Evolutionary conservation across 352 stramenopile genomes (phyloP).

Genomic region (Globisporangium megalacanthum): DNA sequence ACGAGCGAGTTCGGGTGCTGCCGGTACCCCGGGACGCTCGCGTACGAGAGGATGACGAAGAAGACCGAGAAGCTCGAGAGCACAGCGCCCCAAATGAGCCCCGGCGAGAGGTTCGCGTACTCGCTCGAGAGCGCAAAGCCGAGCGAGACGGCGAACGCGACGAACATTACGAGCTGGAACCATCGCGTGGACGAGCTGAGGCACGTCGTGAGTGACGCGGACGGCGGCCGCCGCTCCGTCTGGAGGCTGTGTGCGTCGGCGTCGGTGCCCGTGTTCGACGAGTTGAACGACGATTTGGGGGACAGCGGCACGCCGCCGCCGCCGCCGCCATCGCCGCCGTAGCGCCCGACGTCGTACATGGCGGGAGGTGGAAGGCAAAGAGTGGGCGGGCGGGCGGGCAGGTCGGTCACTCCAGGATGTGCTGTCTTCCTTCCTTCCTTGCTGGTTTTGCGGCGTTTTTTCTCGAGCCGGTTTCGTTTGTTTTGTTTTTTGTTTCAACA

Average conservation of each 20-base stretch:
- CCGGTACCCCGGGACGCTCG: slow-evolving; percentile 68
- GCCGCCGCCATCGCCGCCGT: not conserved
- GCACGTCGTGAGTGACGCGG: slow-evolving; percentile 42
- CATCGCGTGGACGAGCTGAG: slow-evolving; percentile 72
- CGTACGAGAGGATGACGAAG: slow-evolving; percentile 83
- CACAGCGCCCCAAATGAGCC: slow-evolving; percentile 80
- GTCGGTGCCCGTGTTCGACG: slow-evolving; percentile 31
- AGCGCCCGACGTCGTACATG: slow-evolving; percentile 1
- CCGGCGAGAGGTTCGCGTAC: slow-evolving; percentile 77
- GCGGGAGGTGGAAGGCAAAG: not conserved
- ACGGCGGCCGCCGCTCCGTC: slow-evolving; percentile 13
- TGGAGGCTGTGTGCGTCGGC: slow-evolving; percentile 45
- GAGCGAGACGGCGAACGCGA: slow-evolving; percentile 58
- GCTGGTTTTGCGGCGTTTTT: no score
- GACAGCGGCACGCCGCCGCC: slow-evolving; percentile 6
- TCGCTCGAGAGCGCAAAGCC: slow-evolving; percentile 46
- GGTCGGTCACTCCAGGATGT: no score
- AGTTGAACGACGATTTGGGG: slow-evolving; percentile 31
- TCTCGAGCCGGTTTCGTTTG: no score
- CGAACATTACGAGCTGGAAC: slow-evolving; percentile 85
- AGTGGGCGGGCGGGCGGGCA: no score
- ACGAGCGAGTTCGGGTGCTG: slow-evolving; percentile 87
- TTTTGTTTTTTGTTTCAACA: no score
- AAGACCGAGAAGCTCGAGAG: slow-evolving; percentile 83
- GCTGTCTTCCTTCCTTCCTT: no score